phyloP scores from a whole-genome alignment of 1,139 yeast species.

The Hyphopichia wangnamkhiaoensis region DNA sequence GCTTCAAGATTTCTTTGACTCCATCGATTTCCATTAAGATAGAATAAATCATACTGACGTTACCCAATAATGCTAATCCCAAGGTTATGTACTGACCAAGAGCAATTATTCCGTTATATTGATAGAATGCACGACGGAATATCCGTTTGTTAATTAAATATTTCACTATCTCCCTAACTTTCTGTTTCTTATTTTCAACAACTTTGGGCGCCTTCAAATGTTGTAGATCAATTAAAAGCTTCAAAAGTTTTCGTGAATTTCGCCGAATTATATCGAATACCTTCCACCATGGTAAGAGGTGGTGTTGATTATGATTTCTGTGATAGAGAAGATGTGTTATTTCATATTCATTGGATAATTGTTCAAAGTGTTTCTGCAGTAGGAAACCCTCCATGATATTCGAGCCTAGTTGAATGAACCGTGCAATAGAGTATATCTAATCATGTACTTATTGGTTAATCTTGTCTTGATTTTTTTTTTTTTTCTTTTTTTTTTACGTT shows the following conservation, averaged over 20 bases:
- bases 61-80: constrained; percentile 70
- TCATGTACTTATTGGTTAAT: background rate
- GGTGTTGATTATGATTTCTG: constrained; percentile 75
- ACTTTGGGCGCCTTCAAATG: constrained; percentile 16
- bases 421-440: too few species aligned
- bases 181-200: constrained; percentile 13
- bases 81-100: constrained; percentile 77
- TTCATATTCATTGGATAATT: constrained; percentile 47
- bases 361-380: background rate
- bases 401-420: too few species aligned
- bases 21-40: constrained; percentile 29
- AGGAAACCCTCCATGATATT: constrained; percentile 2
- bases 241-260: constrained; percentile 43
- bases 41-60: constrained; percentile 47
- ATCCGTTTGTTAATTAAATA: constrained; percentile 39
- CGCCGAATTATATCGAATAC: constrained; percentile 66
- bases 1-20: constrained; percentile 4
- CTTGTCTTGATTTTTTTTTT: background rate
- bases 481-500: background rate
- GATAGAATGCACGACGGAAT: constrained; percentile 54
- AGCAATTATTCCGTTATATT: constrained; percentile 67
- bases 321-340: constrained; percentile 65
- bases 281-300: constrained; percentile 77
- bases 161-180: constrained; percentile 25
- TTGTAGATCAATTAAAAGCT: constrained; percentile 20